Evolutionary conservation across 371 early-diverging fungal genomes (phyloP).

Genomic region (Apophysomyces variabilis): DNA sequence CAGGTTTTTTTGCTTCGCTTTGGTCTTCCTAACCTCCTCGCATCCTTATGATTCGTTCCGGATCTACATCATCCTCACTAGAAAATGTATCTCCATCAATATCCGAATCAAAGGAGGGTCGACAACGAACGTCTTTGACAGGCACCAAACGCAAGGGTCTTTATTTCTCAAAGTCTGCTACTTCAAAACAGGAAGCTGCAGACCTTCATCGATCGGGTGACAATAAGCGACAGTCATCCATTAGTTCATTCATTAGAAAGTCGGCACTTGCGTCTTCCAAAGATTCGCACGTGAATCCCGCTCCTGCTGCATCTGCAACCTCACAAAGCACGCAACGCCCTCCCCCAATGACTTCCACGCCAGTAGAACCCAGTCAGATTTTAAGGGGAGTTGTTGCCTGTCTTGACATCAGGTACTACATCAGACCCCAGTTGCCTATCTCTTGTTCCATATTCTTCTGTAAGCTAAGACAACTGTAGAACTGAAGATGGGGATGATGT

Average conservation of each 20-base stretch:
- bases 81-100: no score
- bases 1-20: no score
- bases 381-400: conserved; percentile 49
- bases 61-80: background rate
- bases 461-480: conserved; percentile 20
- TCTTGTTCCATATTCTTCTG: background rate
- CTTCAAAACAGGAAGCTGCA: background rate
- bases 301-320: background rate
- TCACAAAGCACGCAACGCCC: background rate
- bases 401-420: conserved; percentile 43
- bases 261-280: background rate
- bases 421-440: background rate
- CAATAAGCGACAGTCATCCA: conserved; percentile 4
- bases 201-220: conserved; percentile 2
- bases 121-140: background rate
- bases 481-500: conserved; percentile 58
- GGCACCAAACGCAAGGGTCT: background rate
- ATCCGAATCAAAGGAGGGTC: background rate
- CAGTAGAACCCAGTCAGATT: conserved; percentile 23
- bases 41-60: background rate
- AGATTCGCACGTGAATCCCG: background rate
- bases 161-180: background rate
- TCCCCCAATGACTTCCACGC: background rate
- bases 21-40: no score
- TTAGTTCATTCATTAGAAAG: conserved; percentile 2